phyloP scores from a whole-genome alignment of 225 moss, liverwort and hornwort species.

The Climacium dendroides region DNA sequence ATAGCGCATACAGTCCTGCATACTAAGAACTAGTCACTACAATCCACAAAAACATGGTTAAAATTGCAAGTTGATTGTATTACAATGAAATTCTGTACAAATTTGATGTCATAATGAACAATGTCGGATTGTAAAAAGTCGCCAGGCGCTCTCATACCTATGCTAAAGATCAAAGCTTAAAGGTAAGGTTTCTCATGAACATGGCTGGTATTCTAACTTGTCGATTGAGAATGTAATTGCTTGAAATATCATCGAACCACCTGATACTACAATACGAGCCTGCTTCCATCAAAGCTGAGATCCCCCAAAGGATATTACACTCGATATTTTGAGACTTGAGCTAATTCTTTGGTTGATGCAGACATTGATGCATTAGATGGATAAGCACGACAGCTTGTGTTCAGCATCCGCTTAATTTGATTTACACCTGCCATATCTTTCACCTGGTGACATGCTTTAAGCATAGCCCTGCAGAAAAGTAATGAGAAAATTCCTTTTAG shows the following conservation, averaged over 20 bases:
- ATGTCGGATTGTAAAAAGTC: background rate
- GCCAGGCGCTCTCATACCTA: background rate
- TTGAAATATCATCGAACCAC: background rate
- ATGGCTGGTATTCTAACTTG: background rate
- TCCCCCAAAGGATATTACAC: background rate
- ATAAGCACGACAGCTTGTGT: conserved; percentile 11
- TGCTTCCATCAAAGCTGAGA: background rate
- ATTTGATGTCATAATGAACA: background rate
- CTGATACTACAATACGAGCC: background rate
- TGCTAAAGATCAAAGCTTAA: background rate
- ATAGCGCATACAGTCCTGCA: background rate
- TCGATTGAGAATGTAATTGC: background rate
- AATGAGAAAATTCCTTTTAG: background rate
- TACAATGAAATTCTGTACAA: background rate
- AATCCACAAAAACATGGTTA: background rate
- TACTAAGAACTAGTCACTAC: background rate
- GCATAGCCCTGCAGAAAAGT: conserved; percentile 28
- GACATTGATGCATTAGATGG: background rate
- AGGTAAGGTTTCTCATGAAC: background rate
- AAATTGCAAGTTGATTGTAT: background rate
- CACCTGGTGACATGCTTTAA: conserved; percentile 52
- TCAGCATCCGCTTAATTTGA: conserved; percentile 30
- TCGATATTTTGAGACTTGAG: background rate
- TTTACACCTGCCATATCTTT: conserved; percentile 28
- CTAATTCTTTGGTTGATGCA: background rate